phyloP scores from a whole-genome alignment of 2,329 filamentous ascomycete genomes.

The Rutstroemia sp. region DNA sequence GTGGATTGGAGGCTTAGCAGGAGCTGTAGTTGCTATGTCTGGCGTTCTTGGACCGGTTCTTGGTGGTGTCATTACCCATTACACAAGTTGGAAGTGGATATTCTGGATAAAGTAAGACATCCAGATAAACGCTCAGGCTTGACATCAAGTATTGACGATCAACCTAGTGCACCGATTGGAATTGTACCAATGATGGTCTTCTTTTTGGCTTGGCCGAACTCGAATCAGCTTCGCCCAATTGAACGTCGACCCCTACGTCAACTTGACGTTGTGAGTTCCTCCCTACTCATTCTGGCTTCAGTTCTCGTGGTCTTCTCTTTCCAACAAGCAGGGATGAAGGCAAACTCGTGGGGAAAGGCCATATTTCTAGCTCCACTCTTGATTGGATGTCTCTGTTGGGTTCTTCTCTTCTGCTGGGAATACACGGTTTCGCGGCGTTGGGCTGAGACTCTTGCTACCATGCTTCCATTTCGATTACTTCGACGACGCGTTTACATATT shows the following conservation, averaged over 20 bases:
- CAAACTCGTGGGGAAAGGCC: constrained; percentile 33
- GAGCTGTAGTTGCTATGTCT: constrained; percentile 30
- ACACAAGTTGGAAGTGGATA: constrained; percentile 18
- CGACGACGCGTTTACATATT: constrained; percentile 16
- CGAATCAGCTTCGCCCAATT: constrained; percentile 31
- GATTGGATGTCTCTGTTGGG: constrained; percentile 32
- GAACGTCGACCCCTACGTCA: constrained; percentile 34
- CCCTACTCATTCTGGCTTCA: constrained; percentile 45
- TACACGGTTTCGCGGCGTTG: constrained; percentile 27
- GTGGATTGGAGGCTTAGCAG: constrained; percentile 40
- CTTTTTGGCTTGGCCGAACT: constrained; percentile 42
- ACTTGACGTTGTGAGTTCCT: constrained; percentile 46
- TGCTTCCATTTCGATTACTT: constrained; percentile 19
- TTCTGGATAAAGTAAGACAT: constrained; percentile 34
- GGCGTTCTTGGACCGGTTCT: constrained; percentile 22
- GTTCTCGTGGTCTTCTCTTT: constrained; percentile 52
- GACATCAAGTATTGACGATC: neutral
- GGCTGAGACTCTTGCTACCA: constrained; percentile 12
- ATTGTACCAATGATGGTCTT: constrained; percentile 40
- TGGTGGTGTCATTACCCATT: constrained; percentile 20
- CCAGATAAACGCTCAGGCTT: constrained; percentile 25
- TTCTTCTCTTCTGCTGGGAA: constrained; percentile 35
- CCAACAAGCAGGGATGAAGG: constrained; percentile 31
- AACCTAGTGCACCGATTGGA: constrained; percentile 43
- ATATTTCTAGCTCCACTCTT: constrained; percentile 38